These are phyloP conservation scores for Lyophyllum atratum DNA, from an alignment of 768 basidiomycete species.

Conservation along the genomic window DNA sequence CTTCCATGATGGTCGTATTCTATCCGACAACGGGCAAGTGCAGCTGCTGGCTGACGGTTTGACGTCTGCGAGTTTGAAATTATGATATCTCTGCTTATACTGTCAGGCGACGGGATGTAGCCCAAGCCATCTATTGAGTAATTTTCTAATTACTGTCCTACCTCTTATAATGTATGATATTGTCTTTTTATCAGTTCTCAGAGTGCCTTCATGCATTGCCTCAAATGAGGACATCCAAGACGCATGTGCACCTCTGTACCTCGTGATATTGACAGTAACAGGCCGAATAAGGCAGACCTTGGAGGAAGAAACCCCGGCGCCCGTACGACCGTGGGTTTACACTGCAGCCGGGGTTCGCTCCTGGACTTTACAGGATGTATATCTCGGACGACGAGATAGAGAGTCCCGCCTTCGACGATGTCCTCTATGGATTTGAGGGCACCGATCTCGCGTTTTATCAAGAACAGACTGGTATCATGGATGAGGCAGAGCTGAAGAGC, in stretches of 20 bases:
- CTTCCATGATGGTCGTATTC: slow-evolving; percentile 7
- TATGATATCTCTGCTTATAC: neutral
- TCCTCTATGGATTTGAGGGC: too few species aligned
- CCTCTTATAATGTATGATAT: neutral
- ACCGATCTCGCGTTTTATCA: slow-evolving; percentile 28
- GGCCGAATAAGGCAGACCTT: too few species aligned
- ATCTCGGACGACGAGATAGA: too few species aligned
- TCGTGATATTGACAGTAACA: too few species aligned
- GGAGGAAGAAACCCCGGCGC: too few species aligned
- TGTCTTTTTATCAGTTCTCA: neutral
- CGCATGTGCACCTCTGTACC: too few species aligned
- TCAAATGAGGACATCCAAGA: too few species aligned
- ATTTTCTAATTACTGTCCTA: neutral
- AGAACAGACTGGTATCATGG: slow-evolving; percentile 28
- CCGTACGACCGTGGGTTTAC: too few species aligned
- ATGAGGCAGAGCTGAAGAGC: slow-evolving; percentile 27
- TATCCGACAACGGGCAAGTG: neutral
- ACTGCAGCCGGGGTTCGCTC: too few species aligned
- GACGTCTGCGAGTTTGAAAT: neutral
- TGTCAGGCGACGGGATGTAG: neutral
- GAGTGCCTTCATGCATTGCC: too few species aligned
- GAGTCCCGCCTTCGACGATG: too few species aligned
- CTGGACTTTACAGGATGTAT: too few species aligned
- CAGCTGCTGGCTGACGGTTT: slow-evolving; percentile 8
- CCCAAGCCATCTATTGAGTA: neutral